These are phyloP conservation scores for Starmerella floricola DNA, from an alignment of 805 yeast species.

Conservation along the genomic window DNA sequence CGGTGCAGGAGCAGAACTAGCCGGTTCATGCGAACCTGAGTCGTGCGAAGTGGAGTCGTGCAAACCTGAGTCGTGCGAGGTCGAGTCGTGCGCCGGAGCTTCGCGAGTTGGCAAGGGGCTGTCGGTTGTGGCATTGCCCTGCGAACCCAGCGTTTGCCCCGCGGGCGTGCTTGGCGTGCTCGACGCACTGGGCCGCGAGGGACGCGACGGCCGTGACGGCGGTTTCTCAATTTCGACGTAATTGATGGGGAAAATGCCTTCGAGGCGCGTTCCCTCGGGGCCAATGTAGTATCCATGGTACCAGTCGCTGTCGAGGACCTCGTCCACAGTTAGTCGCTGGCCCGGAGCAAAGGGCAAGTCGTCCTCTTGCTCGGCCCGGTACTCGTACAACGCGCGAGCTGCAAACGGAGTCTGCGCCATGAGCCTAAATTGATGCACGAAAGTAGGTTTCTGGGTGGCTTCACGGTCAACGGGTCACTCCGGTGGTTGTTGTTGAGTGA, in stretches of 20 bases:
- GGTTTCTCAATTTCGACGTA: slow-evolving; percentile 47
- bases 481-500: too few species aligned
- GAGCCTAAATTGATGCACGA: too few species aligned
- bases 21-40: too few species aligned
- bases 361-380: slow-evolving; percentile 62
- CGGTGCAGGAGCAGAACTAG: slow-evolving; percentile 18
- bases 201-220: slow-evolving; percentile 14
- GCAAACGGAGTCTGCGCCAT: slow-evolving; percentile 40
- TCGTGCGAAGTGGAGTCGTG: too few species aligned
- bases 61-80: too few species aligned
- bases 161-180: background rate
- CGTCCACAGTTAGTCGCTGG: slow-evolving; percentile 60
- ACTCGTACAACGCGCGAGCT: slow-evolving; percentile 58
- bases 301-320: slow-evolving; percentile 88
- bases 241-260: slow-evolving; percentile 80
- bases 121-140: slow-evolving; percentile 5
- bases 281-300: slow-evolving; percentile 52
- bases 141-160: background rate
- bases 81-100: slow-evolving; percentile 14
- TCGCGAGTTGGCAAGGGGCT: background rate
- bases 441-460: too few species aligned
- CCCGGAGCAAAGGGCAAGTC: slow-evolving; percentile 63
- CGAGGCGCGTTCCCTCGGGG: slow-evolving; percentile 33
- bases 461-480: too few species aligned
- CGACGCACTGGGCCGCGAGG: background rate